Conservation (phyloP, 1,284 basidiomycete genomes). For the Meira miltonrushii region DNA sequence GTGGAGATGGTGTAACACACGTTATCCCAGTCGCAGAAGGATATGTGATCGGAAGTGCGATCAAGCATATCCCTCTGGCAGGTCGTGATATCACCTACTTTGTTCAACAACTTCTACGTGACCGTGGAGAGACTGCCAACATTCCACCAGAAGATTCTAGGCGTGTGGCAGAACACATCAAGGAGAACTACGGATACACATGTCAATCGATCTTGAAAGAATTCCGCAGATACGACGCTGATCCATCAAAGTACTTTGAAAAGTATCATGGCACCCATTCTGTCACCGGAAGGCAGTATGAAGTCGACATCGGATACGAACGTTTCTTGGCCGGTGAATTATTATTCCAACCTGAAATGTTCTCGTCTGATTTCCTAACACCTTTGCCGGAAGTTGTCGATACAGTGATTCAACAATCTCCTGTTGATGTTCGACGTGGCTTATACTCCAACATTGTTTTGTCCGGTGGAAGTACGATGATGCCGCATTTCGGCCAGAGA, state of each 20-base stretch:
- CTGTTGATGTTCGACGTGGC: slow-evolving; percentile 88
- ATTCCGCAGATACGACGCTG: slow-evolving; percentile 94
- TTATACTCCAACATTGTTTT: slow-evolving; percentile 96
- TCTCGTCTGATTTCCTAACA: slow-evolving; percentile 94
- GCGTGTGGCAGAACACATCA: slow-evolving; percentile 85
- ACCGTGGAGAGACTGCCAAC: slow-evolving; percentile 81
- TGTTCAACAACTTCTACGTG: slow-evolving; percentile 90
- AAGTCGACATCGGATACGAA: slow-evolving; percentile 92
- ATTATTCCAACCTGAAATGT: slow-evolving; percentile 99
- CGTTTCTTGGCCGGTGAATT: slow-evolving; percentile 98
- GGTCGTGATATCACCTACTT: slow-evolving; percentile 96
- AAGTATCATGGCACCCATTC: slow-evolving; percentile 87
- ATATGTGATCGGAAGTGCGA: slow-evolving; percentile 96
- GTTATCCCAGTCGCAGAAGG: slow-evolving; percentile 93
- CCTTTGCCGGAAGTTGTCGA: slow-evolving; percentile 96
- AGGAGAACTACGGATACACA: slow-evolving; percentile 92
- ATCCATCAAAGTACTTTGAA: slow-evolving; percentile 94
- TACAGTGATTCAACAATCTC: slow-evolving; percentile 87
- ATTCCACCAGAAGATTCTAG: slow-evolving; percentile 97
- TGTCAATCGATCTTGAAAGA: slow-evolving; percentile 99
- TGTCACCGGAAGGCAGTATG: slow-evolving; percentile 84
- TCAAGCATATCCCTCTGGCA: slow-evolving; percentile 98
- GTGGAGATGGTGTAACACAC: slow-evolving; percentile 96
- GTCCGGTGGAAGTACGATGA: slow-evolving; percentile 94
- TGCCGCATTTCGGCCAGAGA: slow-evolving; percentile 91